Base-by-base conservation (phyloP, 176 grass and related monocot genomes). In the Aegilops umbellulata region DNA sequence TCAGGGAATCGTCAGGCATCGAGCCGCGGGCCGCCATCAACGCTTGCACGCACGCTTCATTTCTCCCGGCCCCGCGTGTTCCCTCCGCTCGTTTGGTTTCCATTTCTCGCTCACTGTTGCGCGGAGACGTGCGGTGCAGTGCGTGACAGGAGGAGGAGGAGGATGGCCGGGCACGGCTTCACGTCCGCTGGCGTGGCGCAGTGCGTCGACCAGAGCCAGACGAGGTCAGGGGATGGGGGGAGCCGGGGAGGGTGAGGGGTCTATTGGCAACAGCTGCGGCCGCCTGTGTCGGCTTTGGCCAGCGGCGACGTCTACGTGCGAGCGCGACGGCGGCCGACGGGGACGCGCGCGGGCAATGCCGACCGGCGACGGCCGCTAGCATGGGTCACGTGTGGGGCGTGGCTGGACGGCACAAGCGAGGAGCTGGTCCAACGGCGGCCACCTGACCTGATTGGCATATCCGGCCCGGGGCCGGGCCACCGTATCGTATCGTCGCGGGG, bases 1-100 rank as follows among this genome's bases (percentile, higher is more conserved):
- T 41, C 77, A 44, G 58, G 10, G 65, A 78, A 79, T 85, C 61
- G 20, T 66, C 26, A 15, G 55, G 39, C 84, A 38, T 69, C 32
- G 46, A 32, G 10, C 46, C 14, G 22, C 19, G 66, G 24, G 85
- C 53, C 38, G 20, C 55, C 69, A 31, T 46, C 55, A 38, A 1
- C 26, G 25, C 27, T 57, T 25, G 83, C 22, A 22, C 39, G 10
- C 19, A 58, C 53, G 53, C 53, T 58, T 58, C 53, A 58, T 58
- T 58, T 49, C 69, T 1, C 2, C 25, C 14, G 70, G 22, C 22
- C 46, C 30, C 3, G 22, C n/a, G 20, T 68, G 68, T 7, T 41
- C 68, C 68, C 68, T 24, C 10, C 10, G 20, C 20, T 2, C 35
- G 35, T 14, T 4, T 36, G 5, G 26, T 35, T 25, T 65, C 24